phyloP scores from a whole-genome alignment of 306 rosid species.

The Geum urbanum region DNA sequence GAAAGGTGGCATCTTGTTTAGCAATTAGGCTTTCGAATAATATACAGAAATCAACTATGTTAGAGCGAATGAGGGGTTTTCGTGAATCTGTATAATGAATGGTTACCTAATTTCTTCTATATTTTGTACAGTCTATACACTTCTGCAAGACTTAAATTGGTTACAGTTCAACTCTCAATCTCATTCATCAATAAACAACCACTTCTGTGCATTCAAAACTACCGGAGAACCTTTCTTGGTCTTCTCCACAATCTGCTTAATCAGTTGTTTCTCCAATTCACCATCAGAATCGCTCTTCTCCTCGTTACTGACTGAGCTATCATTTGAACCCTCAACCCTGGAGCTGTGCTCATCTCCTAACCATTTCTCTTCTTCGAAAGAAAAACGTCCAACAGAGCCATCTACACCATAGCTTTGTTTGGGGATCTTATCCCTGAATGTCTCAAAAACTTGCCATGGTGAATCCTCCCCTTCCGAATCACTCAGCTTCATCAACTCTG shows the following conservation, averaged over 20 bases:
- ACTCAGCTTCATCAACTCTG: slow-evolving; percentile 43
- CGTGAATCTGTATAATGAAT: not conserved
- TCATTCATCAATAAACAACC: slow-evolving; percentile 50
- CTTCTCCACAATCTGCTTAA: slow-evolving; percentile 71
- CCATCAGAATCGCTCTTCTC: slow-evolving; percentile 49
- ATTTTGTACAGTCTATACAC: slow-evolving; percentile 22
- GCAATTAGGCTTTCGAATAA: not conserved
- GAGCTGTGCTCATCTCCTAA: slow-evolving; percentile 29
- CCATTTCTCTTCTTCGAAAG: slow-evolving; percentile 20
- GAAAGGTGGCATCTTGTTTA: not conserved
- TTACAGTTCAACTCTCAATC: slow-evolving; percentile 27
- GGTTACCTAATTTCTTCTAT: slow-evolving; percentile 15
- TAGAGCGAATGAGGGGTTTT: not conserved
- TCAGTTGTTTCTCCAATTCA: slow-evolving; percentile 66
- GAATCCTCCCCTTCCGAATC: slow-evolving; percentile 50
- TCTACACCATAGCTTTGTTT: slow-evolving; percentile 25
- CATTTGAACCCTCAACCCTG: slow-evolving; percentile 28
- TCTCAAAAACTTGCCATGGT: slow-evolving; percentile 29
- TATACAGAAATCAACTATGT: not conserved
- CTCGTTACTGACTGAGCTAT: slow-evolving; percentile 26
- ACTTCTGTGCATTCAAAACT: slow-evolving; percentile 54
- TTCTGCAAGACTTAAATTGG: slow-evolving; percentile 24
- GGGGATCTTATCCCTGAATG: slow-evolving; percentile 13
- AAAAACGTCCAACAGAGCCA: slow-evolving; percentile 16
- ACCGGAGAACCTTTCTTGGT: slow-evolving; percentile 70